These are phyloP conservation scores for Pyrenophora tritici-repentis DNA, from an alignment of 2,329 filamentous ascomycete genomes.

Conservation along the genomic window DNA sequence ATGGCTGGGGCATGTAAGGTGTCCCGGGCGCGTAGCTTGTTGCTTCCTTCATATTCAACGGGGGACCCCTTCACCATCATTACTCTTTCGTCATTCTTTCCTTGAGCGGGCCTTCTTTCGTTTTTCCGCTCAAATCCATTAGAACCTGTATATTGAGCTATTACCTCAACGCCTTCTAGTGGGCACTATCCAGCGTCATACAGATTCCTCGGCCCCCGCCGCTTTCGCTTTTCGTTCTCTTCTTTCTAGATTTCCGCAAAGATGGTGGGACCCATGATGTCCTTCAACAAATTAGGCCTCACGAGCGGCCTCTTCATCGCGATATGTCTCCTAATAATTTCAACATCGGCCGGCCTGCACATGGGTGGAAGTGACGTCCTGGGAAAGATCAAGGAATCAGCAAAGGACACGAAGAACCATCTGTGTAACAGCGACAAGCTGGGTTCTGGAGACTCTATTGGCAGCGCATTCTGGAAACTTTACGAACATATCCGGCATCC, in stretches of 20 bases:
- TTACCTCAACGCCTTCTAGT: no score
- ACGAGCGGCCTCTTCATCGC: conserved; percentile 7
- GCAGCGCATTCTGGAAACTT: conserved; percentile 13
- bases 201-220: background rate
- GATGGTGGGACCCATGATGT: conserved; percentile 4
- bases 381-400: conserved; percentile 18
- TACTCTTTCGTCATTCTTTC: no score
- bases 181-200: no score
- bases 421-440: conserved; percentile 16
- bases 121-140: no score
- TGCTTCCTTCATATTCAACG: no score
- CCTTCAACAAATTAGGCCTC: conserved; percentile 1
- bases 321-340: conserved; percentile 18
- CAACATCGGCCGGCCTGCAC: conserved; percentile 13
- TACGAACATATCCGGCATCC: conserved; percentile 20
- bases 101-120: no score
- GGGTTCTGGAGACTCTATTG: conserved; percentile 8
- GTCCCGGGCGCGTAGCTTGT: no score
- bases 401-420: conserved; percentile 15
- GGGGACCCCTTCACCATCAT: no score
- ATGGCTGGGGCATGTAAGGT: no score
- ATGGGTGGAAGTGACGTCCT: conserved; percentile 11
- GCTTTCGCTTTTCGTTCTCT: background rate
- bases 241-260: background rate
- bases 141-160: no score